phyloP scores from a whole-genome alignment of 2,329 filamentous ascomycete species.

The Xylariaceae sp. region DNA sequence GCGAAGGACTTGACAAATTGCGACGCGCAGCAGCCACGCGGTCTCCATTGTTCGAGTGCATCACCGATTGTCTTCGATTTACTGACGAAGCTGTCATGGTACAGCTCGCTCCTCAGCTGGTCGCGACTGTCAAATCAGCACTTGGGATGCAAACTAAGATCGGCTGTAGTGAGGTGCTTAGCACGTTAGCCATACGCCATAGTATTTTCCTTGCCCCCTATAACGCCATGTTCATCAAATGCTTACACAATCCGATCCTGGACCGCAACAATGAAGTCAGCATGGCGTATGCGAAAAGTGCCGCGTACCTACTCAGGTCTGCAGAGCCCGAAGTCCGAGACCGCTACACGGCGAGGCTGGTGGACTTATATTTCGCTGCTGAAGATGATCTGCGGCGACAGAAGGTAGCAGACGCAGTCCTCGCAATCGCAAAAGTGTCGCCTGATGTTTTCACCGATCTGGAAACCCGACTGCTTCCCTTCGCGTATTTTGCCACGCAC shows the following conservation, averaged over 20 bases:
- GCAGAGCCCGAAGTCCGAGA: constrained; percentile 47
- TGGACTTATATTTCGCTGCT: constrained; percentile 72
- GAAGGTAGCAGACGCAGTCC: constrained; percentile 76
- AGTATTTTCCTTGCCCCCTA: constrained; percentile 70
- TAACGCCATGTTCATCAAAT: constrained; percentile 68
- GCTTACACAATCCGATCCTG: constrained; percentile 75
- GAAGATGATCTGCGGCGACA: constrained; percentile 73
- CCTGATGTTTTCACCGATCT: constrained; percentile 82
- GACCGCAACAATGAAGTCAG: constrained; percentile 94
- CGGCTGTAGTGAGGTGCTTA: constrained; percentile 79
- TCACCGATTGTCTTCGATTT: constrained; percentile 82
- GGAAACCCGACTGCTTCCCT: constrained; percentile 71
- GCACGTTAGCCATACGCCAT: constrained; percentile 78
- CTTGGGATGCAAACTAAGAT: constrained; percentile 93
- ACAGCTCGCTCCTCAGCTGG: constrained; percentile 65
- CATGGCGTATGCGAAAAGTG: constrained; percentile 78
- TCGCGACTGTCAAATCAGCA: constrained; percentile 75
- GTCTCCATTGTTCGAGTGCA: constrained; percentile 87
- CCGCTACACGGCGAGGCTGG: constrained; percentile 50
- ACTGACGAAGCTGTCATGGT: constrained; percentile 76
- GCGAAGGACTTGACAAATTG: constrained; percentile 85
- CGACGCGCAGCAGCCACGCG: constrained; percentile 75
- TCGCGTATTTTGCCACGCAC: constrained; percentile 82
- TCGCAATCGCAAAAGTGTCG: constrained; percentile 78
- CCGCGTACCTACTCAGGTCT: constrained; percentile 75